Conservation (phyloP, 2,329 filamentous ascomycete species). For the Pseudofabraea citricarpa region DNA sequence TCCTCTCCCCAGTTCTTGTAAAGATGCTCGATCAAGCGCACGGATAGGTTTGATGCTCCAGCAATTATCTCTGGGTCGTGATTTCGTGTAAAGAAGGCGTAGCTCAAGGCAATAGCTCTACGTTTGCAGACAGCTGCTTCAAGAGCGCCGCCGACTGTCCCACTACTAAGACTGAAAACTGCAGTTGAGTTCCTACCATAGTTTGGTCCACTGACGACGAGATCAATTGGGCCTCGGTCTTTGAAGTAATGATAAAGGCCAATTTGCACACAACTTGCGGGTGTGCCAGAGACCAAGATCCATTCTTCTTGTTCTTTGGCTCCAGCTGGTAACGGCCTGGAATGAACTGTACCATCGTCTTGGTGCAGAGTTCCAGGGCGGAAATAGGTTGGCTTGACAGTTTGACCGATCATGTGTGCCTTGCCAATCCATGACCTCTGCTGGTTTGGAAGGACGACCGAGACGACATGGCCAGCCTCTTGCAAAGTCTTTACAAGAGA, state of each 20-base stretch:
- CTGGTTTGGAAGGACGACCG: constrained; percentile 83
- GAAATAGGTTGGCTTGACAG: constrained; percentile 81
- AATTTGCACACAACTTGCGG: constrained; percentile 77
- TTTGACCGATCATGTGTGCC: constrained; percentile 90
- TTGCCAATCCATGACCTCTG: constrained; percentile 99
- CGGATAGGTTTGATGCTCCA: constrained; percentile 68
- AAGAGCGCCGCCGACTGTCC: constrained; percentile 71
- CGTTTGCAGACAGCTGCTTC: constrained; percentile 69
- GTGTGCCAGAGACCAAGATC: constrained; percentile 77
- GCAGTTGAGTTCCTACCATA: constrained; percentile 80
- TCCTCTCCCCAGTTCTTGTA: constrained; percentile 67
- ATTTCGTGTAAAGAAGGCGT: constrained; percentile 81
- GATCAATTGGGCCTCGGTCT: constrained; percentile 65
- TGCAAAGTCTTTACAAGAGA: constrained; percentile 67
- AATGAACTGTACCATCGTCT: constrained; percentile 64
- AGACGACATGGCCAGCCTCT: constrained; percentile 76
- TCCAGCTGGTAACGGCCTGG: constrained; percentile 45
- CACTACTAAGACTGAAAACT: constrained; percentile 72
- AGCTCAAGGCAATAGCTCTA: constrained; percentile 77
- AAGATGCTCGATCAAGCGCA: constrained; percentile 75
- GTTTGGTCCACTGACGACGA: constrained; percentile 77
- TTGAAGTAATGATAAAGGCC: constrained; percentile 76
- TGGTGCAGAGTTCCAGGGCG: constrained; percentile 57
- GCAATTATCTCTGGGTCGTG: constrained; percentile 80
- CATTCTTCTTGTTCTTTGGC: constrained; percentile 63